A percentile compares a stretch with the other conserved stretches of the same genome.
These are phyloP conservation scores for Carex arenaria DNA, from an alignment of 202 grass and related monocot species.

Conservation along the genomic window DNA sequence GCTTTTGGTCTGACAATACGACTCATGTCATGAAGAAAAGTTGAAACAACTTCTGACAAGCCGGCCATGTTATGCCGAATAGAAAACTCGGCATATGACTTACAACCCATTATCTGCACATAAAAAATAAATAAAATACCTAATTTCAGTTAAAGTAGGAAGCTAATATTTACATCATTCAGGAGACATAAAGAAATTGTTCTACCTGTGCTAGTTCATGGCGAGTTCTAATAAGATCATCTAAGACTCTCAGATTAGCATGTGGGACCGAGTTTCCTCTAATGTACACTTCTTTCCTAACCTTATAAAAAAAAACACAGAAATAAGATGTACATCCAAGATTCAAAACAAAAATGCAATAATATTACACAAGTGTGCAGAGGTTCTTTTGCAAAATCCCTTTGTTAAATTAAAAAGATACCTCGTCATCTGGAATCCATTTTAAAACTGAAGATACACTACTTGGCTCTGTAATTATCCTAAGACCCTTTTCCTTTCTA, in stretches of 20 bases:
- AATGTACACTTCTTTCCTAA: conserved; percentile 68
- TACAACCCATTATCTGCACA: conserved; percentile 74
- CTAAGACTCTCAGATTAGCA: conserved; percentile 72
- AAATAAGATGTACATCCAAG: conserved; percentile 14
- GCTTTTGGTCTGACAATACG: conserved; percentile 66
- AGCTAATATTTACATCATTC: not conserved
- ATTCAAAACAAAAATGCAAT: not conserved
- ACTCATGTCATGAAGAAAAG: conserved; percentile 76
- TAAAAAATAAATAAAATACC: conserved; percentile 7
- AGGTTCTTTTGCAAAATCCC: not conserved
- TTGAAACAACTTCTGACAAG: conserved; percentile 61
- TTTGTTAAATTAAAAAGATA: conserved; percentile 26
- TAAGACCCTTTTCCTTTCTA: conserved; percentile 61
- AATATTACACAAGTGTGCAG: not conserved
- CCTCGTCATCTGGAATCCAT: conserved; percentile 72
- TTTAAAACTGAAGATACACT: conserved; percentile 68
- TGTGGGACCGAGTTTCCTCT: conserved; percentile 73
- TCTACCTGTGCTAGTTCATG: conserved; percentile 84
- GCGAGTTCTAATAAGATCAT: conserved; percentile 65
- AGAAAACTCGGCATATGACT: conserved; percentile 89
- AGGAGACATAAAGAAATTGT: conserved; percentile 6
- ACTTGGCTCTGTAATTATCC: conserved; percentile 55
- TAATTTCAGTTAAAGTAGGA: not conserved
- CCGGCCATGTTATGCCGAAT: conserved; percentile 81
- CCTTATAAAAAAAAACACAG: conserved; percentile 41